Evolutionary conservation across 805 yeast genomes (phyloP).

Genomic region (Lachancea quebecensis): DNA sequence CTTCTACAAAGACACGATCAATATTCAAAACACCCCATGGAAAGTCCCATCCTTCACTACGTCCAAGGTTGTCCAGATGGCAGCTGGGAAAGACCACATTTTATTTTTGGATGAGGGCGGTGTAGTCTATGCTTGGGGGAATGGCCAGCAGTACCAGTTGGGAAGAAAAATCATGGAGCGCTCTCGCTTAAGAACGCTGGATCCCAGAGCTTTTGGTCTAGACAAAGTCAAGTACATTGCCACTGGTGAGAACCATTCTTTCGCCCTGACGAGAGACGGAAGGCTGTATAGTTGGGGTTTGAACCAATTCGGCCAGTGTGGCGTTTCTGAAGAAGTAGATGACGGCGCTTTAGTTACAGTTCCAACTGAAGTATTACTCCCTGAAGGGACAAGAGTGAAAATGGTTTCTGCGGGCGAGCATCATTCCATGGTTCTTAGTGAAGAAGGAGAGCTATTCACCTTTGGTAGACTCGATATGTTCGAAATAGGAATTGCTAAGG

Average conservation of each 20-base stretch:
- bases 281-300: conserved; percentile 87
- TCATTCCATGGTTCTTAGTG: conserved; percentile 72
- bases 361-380: conserved; percentile 67
- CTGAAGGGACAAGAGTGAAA: conserved; percentile 50
- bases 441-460: conserved; percentile 65
- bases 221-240: conserved; percentile 74
- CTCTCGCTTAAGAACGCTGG: conserved; percentile 63
- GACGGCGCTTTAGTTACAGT: conserved; percentile 76
- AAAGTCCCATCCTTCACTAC: conserved; percentile 40
- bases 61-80: conserved; percentile 69
- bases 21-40: conserved; percentile 61
- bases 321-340: conserved; percentile 65
- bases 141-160: conserved; percentile 86
- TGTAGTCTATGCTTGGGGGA: conserved; percentile 93
- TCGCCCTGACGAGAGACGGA: conserved; percentile 74
- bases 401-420: conserved; percentile 90
- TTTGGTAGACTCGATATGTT: conserved; percentile 94
- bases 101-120: conserved; percentile 80
- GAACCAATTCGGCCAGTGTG: conserved; percentile 96
- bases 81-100: conserved; percentile 89
- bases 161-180: conserved; percentile 82
- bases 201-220: conserved; percentile 79
- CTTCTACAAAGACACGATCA: conserved; percentile 53
- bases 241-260: conserved; percentile 92
- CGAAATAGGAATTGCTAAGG: conserved; percentile 74